These are phyloP conservation scores for Bruguiera gymnorhiza DNA, from an alignment of 345 rosid species.

Conservation along the genomic window DNA sequence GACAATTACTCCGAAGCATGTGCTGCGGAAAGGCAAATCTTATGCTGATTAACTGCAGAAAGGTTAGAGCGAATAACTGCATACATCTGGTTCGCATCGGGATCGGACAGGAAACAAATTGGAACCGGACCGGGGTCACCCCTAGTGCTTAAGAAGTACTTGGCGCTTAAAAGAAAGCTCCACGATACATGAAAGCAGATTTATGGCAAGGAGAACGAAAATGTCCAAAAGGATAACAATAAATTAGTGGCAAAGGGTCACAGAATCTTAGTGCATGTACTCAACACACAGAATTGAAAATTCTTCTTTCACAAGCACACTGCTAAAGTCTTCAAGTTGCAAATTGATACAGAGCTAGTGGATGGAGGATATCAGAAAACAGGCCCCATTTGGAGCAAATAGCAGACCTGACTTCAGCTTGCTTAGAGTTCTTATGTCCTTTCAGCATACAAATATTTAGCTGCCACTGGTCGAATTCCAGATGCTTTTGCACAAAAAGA, in stretches of 20 bases:
- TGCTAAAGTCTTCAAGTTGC: constrained; percentile 16
- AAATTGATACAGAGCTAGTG: constrained; percentile 3
- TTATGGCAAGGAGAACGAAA: background rate
- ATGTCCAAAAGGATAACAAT: background rate
- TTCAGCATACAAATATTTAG: background rate
- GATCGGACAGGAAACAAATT: too few species aligned
- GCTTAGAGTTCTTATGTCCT: background rate
- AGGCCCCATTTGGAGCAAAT: constrained; percentile 6
- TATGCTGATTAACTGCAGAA: too few species aligned
- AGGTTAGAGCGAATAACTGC: too few species aligned
- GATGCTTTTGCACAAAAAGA: constrained; percentile 7
- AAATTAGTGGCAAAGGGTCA: background rate
- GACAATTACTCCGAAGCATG: too few species aligned
- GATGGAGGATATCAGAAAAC: background rate
- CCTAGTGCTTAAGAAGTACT: too few species aligned
- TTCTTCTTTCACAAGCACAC: constrained; percentile 21
- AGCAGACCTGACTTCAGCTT: constrained; percentile 11
- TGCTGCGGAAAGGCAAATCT: too few species aligned
- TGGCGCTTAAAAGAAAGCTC: background rate
- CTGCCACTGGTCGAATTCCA: constrained; percentile 5
- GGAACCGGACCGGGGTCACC: too few species aligned
- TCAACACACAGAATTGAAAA: constrained; percentile 11
- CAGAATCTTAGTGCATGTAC: background rate
- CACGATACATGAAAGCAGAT: constrained; percentile 8
- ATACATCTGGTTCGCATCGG: too few species aligned